phyloP scores from a whole-genome alignment of 1,139 yeast genomes.

The Sugiyamaella sp. region DNA sequence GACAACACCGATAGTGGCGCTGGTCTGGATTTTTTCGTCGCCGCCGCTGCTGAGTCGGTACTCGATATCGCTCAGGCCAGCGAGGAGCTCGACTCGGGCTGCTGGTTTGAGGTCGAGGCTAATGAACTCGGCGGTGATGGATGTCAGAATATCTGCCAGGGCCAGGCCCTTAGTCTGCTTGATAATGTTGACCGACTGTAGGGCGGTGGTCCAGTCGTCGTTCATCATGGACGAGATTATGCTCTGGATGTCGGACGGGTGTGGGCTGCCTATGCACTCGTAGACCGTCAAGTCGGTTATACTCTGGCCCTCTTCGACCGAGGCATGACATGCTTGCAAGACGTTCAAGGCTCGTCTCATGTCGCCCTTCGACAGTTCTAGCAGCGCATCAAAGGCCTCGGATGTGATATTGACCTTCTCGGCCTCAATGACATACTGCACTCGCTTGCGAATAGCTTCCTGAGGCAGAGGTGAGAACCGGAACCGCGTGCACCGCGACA shows the following conservation, averaged over 20 bases:
- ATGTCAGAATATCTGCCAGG: slow-evolving; percentile 77
- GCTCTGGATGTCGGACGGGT: slow-evolving; percentile 78
- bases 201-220: slow-evolving; percentile 87
- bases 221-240: slow-evolving; percentile 75
- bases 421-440: slow-evolving; percentile 64
- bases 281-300: slow-evolving; percentile 77
- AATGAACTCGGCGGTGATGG: slow-evolving; percentile 70
- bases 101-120: slow-evolving; percentile 62
- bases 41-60: slow-evolving; percentile 93
- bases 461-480: slow-evolving; percentile 81
- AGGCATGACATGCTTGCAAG: slow-evolving; percentile 86
- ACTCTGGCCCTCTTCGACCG: slow-evolving; percentile 34
- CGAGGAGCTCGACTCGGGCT: slow-evolving; percentile 64
- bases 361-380: slow-evolving; percentile 81
- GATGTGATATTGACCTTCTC: slow-evolving; percentile 63
- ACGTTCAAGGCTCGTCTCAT: slow-evolving; percentile 96
- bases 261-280: slow-evolving; percentile 95
- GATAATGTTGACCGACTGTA: slow-evolving; percentile 61
- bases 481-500: slow-evolving; percentile 94
- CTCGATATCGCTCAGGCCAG: slow-evolving; percentile 82
- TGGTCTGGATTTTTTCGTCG: slow-evolving; percentile 82
- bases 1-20: slow-evolving; percentile 88
- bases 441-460: slow-evolving; percentile 66
- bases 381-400: slow-evolving; percentile 66
- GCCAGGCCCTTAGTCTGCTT: slow-evolving; percentile 84